phyloP scores from a whole-genome alignment of 768 basidiomycete species.

The Naganishia onofrii region DNA sequence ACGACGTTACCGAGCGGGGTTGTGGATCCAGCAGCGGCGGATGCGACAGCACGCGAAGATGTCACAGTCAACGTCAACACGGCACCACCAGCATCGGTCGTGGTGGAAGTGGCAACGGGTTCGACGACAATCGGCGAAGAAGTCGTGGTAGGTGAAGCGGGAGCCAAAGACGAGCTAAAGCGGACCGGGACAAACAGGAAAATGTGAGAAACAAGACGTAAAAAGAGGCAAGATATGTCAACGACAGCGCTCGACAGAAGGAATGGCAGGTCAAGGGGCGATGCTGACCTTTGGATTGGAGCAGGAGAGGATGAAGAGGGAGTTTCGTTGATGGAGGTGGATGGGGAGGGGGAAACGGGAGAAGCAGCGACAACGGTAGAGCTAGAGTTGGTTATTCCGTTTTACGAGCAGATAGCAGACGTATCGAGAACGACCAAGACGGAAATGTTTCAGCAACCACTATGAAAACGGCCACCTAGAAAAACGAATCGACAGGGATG shows the following conservation, averaged over 20 bases:
- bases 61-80: slow-evolving; percentile 21
- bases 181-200: slow-evolving; percentile 7
- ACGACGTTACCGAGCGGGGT: slow-evolving; percentile 13
- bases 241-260: not conserved
- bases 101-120: slow-evolving; percentile 16
- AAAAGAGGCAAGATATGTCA: not conserved
- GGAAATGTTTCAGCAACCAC: slow-evolving; percentile 6
- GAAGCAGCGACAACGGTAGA: not conserved
- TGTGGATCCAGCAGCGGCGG: not conserved
- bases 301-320: slow-evolving; percentile 13
- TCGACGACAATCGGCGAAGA: not conserved
- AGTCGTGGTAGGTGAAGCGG: slow-evolving; percentile 4
- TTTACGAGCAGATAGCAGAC: slow-evolving; percentile 5
- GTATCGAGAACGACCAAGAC: not conserved
- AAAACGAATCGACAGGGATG: not conserved
- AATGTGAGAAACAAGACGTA: not conserved
- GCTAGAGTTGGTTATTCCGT: not conserved
- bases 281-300: slow-evolving; percentile 12
- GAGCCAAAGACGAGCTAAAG: slow-evolving; percentile 13
- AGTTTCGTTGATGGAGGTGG: slow-evolving; percentile 4
- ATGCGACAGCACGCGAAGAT: not conserved
- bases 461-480: not conserved
- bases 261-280: not conserved
- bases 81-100: slow-evolving; percentile 5
- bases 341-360: slow-evolving; percentile 11